Evolutionary conservation across 2,329 filamentous ascomycete genomes (phyloP).

Genomic region (Diaporthe citrichinensis): DNA sequence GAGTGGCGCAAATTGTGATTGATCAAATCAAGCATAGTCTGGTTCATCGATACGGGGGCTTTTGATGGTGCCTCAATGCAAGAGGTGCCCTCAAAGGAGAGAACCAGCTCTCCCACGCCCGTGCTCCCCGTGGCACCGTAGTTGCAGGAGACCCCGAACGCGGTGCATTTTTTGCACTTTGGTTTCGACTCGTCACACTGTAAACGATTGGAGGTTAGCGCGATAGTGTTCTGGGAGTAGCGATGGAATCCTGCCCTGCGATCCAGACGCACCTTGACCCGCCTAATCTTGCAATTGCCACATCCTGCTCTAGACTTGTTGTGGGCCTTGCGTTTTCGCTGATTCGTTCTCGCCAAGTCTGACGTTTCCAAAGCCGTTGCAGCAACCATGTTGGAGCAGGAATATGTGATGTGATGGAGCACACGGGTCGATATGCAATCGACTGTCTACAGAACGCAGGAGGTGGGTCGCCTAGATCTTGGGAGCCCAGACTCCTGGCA

Average conservation of each 20-base stretch:
- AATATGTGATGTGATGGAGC: neutral
- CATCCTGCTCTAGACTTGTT: constrained; percentile 68
- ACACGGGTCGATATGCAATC: neutral
- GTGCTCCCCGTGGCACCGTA: constrained; percentile 52
- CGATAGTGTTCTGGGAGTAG: neutral
- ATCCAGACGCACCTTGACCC: constrained; percentile 62
- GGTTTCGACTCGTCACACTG: constrained; percentile 70
- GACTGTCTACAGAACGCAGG: neutral
- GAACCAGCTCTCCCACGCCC: constrained; percentile 49
- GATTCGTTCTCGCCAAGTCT: constrained; percentile 2
- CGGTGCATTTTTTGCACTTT: constrained; percentile 61
- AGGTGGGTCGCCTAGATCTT: neutral
- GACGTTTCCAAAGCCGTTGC: neutral
- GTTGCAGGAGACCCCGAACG: constrained; percentile 63
- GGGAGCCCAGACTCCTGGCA: neutral
- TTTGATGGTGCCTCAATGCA: constrained; percentile 43
- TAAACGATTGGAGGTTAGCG: constrained; percentile 25
- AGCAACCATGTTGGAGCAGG: neutral
- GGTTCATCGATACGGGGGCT: constrained; percentile 41
- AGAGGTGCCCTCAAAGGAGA: constrained; percentile 47
- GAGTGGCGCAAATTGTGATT: constrained; percentile 43
- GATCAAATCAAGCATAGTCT: constrained; percentile 42
- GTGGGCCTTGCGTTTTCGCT: constrained; percentile 56
- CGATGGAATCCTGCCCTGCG: neutral
- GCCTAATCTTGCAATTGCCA: constrained; percentile 68